Base-by-base conservation (phyloP, 2,329 filamentous ascomycete genomes). In the Pseudocercospora macadamiae region DNA sequence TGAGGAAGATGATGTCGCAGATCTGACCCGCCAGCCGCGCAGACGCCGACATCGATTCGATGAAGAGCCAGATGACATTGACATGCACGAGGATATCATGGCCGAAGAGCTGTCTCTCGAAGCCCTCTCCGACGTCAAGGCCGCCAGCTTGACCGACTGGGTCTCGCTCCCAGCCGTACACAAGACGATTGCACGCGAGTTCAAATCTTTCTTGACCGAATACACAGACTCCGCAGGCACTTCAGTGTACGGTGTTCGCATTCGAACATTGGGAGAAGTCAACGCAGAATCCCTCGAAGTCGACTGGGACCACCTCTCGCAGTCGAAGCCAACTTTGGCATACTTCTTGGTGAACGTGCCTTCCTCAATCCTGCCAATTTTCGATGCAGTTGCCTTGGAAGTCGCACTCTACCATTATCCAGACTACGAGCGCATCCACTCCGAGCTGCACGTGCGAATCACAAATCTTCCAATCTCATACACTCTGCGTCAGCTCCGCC, bases 301-400 rank as follows among this genome's bases (percentile, higher is more conserved):
- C 45, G 97, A 93, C 1, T 99, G 96, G 74, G 90, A 93, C 64
- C 93, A 99, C 74, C 82, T 99, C 16, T 89, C 91, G 6, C 87
- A 90, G 42, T 90, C 90, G 61, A 97, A 97, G 76, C 95, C 95
- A 23, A 95, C 95, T 54, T 80, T 99, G 16, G 95, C 93, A 12
- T 97, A 96, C 75, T 99, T 97, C 79, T 80, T 99, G 25, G 93
- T 93, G 66, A 99, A 97, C 71, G 92, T 93, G 0, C 95, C 95
- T 0, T 86, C 90, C n/a, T 93, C 97, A 75, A 90, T 97, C 72
- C 84, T 99, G 61, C 95, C 95, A 74, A 88, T 99, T 49, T 97
- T 99, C 71, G 95, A 99, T 68, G 88, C 96, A 65, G 93, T 97
- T 3, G 93, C 95, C 57, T 93, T 99, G 86, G 95, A 99, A 64